phyloP scores from a whole-genome alignment of 768 basidiomycete species.

The Tulasnella sp. region DNA sequence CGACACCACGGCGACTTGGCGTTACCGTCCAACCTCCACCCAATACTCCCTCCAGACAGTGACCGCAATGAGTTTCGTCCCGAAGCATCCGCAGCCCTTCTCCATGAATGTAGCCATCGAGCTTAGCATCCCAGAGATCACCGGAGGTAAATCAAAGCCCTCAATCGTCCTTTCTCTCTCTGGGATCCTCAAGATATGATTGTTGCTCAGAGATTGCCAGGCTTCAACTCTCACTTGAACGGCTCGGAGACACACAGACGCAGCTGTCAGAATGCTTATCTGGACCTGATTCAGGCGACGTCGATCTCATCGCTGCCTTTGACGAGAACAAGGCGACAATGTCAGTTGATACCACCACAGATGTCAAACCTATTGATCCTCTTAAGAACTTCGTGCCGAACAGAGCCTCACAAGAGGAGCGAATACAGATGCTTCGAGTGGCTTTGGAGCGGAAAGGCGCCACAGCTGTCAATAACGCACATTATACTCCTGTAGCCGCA shows the following conservation, averaged over 20 bases:
- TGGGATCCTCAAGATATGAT: neutral
- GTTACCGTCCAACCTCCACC: no score
- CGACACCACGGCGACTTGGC: no score
- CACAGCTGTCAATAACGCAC: conserved; percentile 31
- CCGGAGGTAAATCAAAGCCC: conserved; percentile 42
- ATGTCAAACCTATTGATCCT: neutral
- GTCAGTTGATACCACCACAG: conserved; percentile 27
- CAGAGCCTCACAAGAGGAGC: conserved; percentile 70
- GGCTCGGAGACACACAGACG: conserved; percentile 50
- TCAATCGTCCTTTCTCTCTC: neutral
- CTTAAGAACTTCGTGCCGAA: conserved; percentile 12
- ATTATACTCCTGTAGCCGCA: conserved; percentile 32
- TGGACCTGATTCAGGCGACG: conserved; percentile 34
- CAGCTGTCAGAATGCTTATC: conserved; percentile 33
- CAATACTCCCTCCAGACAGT: neutral
- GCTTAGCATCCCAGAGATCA: conserved; percentile 55
- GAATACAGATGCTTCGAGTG: conserved; percentile 54
- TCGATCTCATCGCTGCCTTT: conserved; percentile 47
- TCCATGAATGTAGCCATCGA: conserved; percentile 50
- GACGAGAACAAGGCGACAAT: conserved; percentile 66
- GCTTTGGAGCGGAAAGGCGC: conserved; percentile 52
- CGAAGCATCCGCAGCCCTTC: conserved; percentile 65
- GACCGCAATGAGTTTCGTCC: conserved; percentile 24
- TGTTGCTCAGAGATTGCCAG: conserved; percentile 54
- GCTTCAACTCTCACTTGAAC: conserved; percentile 56